These are phyloP conservation scores for Zymoseptoria crescenta DNA, from an alignment of 2,329 filamentous ascomycete species.

Conservation along the genomic window DNA sequence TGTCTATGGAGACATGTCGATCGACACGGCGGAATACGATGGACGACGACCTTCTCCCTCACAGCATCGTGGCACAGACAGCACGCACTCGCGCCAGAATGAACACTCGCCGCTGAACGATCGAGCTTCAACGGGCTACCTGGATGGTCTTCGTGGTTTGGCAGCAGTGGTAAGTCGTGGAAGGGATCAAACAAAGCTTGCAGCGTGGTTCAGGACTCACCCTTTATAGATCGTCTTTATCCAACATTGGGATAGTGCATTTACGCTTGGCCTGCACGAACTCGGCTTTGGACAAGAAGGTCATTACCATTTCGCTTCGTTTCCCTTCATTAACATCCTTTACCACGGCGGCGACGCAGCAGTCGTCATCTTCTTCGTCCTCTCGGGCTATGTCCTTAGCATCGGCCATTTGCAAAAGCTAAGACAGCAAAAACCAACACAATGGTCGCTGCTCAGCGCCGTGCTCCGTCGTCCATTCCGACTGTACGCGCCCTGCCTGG, in stretches of 20 bases:
- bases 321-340: constrained; percentile 52
- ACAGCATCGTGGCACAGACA: background rate
- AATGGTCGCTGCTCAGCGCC: constrained; percentile 5
- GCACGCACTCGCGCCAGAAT: background rate
- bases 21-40: background rate
- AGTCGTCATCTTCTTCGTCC: background rate
- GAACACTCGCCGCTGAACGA: background rate
- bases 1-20: background rate
- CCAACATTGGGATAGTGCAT: background rate
- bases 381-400: background rate
- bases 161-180: constrained; percentile 48
- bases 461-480: constrained; percentile 7
- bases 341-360: constrained; percentile 41
- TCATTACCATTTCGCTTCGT: constrained; percentile 40
- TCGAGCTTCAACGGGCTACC: constrained; percentile 28
- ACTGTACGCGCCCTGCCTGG: constrained; percentile 5
- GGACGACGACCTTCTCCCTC: background rate
- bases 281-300: constrained; percentile 29
- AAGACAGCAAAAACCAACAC: constrained; percentile 1
- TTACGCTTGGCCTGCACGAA: constrained; percentile 34
- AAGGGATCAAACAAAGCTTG: too few species aligned
- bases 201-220: too few species aligned
- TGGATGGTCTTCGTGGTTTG: constrained; percentile 58
- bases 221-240: constrained; percentile 52
- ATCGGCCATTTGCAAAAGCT: background rate